Conservation (phyloP, 192 early-diverging fungal species). For the Backusella liffmaniae region DNA sequence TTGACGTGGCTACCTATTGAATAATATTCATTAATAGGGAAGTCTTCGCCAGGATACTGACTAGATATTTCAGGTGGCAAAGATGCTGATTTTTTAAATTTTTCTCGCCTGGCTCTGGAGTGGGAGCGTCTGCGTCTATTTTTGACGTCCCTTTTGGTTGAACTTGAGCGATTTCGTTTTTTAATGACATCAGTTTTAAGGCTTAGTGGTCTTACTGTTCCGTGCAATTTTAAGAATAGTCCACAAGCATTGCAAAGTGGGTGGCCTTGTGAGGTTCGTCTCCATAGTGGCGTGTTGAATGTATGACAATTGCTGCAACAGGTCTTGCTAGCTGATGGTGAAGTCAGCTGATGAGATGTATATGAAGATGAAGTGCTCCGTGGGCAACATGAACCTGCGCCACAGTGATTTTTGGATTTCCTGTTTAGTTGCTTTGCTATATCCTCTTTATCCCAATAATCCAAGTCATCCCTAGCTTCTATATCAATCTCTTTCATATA, state of each 20-base stretch:
- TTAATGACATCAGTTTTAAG: conserved; percentile 83
- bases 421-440: neutral
- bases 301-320: conserved; percentile 80
- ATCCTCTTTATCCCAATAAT: neutral
- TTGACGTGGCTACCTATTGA: neutral
- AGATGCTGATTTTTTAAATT: neutral
- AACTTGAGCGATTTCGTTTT: conserved; percentile 68
- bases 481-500: neutral
- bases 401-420: neutral
- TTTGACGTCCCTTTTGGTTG: neutral
- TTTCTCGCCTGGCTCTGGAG: neutral
- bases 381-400: neutral
- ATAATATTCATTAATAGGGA: neutral
- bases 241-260: conserved; percentile 95
- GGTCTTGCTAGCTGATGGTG: neutral
- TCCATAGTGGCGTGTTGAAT: conserved; percentile 85
- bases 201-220: conserved; percentile 69
- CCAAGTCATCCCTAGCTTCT: neutral
- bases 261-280: conserved; percentile 74
- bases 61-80: neutral
- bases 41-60: neutral
- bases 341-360: neutral
- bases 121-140: neutral
- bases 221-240: conserved; percentile 88
- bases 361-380: neutral